These are phyloP conservation scores for Penicillium hordei DNA, from an alignment of 2,329 filamentous ascomycete species.

Conservation along the genomic window DNA sequence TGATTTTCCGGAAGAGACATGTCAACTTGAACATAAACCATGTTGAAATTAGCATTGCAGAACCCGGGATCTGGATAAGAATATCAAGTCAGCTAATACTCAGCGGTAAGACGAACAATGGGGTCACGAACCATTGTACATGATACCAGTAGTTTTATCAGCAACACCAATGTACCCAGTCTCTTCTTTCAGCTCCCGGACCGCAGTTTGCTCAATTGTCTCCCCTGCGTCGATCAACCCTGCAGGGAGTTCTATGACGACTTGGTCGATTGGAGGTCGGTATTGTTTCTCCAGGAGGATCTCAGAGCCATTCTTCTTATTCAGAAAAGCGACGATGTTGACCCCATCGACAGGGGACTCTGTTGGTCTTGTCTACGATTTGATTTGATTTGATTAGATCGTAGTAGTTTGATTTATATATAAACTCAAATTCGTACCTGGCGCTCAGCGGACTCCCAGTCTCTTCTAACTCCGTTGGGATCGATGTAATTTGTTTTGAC, in stretches of 20 bases:
- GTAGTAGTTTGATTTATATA: conserved; percentile 1
- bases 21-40: conserved; percentile 71
- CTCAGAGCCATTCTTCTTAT: conserved; percentile 50
- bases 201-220: conserved; percentile 53
- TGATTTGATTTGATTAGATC: neutral
- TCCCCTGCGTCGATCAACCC: conserved; percentile 59
- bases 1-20: conserved; percentile 67
- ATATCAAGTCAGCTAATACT: neutral
- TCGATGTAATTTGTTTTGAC: conserved; percentile 44
- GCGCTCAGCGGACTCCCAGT: conserved; percentile 47
- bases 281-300: conserved; percentile 59
- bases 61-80: conserved; percentile 45
- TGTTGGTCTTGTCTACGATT: conserved; percentile 10
- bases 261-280: conserved; percentile 57
- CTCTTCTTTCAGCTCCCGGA: conserved; percentile 61
- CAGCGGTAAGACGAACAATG: neutral
- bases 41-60: conserved; percentile 50
- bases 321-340: conserved; percentile 59
- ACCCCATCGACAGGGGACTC: conserved; percentile 48
- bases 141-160: conserved; percentile 39
- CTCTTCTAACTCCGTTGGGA: conserved; percentile 41
- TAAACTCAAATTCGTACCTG: conserved; percentile 28
- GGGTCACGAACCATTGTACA: conserved; percentile 42
- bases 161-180: conserved; percentile 59
- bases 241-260: conserved; percentile 60